A percentile compares a stretch with the other conserved stretches of the same genome.
Conservation (phyloP, 2,329 filamentous ascomycete genomes). For the Macrophomina pseudophaseolina region DNA sequence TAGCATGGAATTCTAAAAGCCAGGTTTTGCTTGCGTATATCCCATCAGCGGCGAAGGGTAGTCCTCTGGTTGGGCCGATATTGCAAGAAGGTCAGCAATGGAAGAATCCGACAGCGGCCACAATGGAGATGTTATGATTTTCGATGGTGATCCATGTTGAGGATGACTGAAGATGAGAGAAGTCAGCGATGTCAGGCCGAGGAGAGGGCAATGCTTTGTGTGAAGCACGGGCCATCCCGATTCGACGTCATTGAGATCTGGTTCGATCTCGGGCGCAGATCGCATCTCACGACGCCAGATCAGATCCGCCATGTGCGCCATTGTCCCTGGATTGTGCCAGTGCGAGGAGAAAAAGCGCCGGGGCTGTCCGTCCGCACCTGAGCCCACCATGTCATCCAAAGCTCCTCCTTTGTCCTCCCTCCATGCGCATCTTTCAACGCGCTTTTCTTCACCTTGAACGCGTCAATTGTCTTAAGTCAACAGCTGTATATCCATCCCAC, state of each 20-base stretch:
- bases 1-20: no score
- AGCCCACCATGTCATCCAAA: not conserved
- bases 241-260: conserved; percentile 17
- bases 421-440: conserved; percentile 6
- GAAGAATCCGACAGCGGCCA: no score
- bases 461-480: not conserved
- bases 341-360: not conserved
- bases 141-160: no score
- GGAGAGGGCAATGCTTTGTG: no score
- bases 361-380: not conserved
- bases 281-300: conserved; percentile 14
- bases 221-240: conserved; percentile 1
- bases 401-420: not conserved
- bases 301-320: conserved; percentile 21
- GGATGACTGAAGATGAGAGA: no score
- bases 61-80: no score
- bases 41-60: no score
- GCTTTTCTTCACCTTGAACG: not conserved
- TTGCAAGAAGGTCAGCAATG: no score
- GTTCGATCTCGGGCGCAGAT: conserved; percentile 24
- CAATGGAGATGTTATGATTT: no score
- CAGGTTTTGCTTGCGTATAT: no score
- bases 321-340: not conserved
- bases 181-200: not conserved
- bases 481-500: not conserved